Conservation (phyloP, 257 asterid species). For the Solanum chmielewskii region DNA sequence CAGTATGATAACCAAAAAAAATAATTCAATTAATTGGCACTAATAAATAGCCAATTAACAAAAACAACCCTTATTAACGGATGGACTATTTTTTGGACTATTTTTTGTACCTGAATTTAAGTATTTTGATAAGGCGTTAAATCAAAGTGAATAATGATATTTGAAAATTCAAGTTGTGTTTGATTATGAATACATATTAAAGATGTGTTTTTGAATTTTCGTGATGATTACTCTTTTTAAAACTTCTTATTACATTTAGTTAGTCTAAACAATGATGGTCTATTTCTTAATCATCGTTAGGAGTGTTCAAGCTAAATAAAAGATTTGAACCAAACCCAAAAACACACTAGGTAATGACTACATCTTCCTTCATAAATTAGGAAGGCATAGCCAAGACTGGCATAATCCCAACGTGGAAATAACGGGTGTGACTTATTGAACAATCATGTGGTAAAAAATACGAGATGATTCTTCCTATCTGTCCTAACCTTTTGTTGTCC, state of each 20-base stretch:
- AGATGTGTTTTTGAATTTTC: neutral
- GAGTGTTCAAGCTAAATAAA: neutral
- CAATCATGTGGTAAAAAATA: too few relatives aligned
- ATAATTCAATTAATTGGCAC: too few relatives aligned
- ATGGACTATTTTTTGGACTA: neutral
- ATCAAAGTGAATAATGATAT: neutral
- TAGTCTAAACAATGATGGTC: neutral
- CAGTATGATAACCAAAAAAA: too few relatives aligned
- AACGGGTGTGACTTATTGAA: too few relatives aligned
- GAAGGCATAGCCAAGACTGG: too few relatives aligned
- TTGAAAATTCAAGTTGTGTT: neutral
- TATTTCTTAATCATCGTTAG: neutral
- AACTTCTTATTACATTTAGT: neutral
- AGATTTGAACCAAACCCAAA: neutral
- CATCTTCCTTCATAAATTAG: too few relatives aligned
- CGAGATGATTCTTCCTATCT: accelerated
- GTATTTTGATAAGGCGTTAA: neutral
- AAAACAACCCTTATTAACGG: too few relatives aligned
- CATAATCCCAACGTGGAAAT: too few relatives aligned
- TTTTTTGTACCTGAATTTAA: neutral
- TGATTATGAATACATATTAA: too few relatives aligned
- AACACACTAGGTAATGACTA: neutral
- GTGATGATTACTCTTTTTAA: neutral
- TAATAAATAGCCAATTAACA: too few relatives aligned
- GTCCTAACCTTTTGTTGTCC: neutral